phyloP scores from a whole-genome alignment of 257 asterid genomes.

The Rubia yunnanensis region DNA sequence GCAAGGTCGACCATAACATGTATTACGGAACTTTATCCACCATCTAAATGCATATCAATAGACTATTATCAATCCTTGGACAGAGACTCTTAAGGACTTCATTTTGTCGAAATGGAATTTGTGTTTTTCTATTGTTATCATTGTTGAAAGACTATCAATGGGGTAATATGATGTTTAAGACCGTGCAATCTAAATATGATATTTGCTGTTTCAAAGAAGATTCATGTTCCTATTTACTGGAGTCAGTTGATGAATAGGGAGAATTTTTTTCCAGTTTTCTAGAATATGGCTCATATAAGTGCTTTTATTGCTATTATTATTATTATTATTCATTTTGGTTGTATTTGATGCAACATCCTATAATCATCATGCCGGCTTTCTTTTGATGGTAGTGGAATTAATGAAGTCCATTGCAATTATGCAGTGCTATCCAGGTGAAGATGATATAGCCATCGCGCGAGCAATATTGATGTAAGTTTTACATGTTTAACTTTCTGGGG shows the following conservation, averaged over 20 bases:
- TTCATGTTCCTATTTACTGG: background rate
- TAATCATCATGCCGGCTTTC: background rate
- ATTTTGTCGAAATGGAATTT: background rate
- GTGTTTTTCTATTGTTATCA: background rate
- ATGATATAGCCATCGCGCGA: conserved; percentile 83
- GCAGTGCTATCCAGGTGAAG: conserved; percentile 99
- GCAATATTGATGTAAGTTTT: conserved; percentile 79
- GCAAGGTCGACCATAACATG: conserved; percentile 50
- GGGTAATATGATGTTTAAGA: background rate
- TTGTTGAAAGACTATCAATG: background rate
- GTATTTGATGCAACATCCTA: background rate
- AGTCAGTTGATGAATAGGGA: background rate
- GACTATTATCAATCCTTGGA: background rate
- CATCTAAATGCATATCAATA: background rate
- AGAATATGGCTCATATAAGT: background rate
- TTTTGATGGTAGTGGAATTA: background rate
- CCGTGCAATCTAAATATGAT: background rate
- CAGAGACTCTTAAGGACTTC: background rate
- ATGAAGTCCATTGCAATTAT: conserved; percentile 18
- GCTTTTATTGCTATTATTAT: background rate
- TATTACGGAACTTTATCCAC: background rate
- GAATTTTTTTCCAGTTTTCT: background rate
- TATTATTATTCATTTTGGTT: background rate
- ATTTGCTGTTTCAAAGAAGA: background rate
- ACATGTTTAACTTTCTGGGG: background rate